Evolutionary conservation across 179 eudicot species (phyloP).

Genomic region (Silene vulgaris): DNA sequence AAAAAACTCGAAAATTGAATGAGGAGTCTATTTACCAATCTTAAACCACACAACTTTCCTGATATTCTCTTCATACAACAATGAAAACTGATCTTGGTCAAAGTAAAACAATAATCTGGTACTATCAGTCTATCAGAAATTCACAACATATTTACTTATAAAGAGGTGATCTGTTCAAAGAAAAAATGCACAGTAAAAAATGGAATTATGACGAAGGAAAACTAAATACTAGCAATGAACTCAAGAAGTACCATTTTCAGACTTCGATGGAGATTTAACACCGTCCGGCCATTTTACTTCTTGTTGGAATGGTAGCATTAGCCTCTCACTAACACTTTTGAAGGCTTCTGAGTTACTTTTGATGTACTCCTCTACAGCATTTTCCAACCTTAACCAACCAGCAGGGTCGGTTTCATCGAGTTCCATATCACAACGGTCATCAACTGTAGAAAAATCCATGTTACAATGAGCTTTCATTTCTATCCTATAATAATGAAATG

Average conservation of each 20-base stretch:
- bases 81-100: too few species aligned
- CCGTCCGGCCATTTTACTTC: conserved; percentile 59
- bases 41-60: too few species aligned
- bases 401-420: conserved; percentile 95
- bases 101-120: background rate
- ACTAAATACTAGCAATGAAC: background rate
- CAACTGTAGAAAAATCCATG: conserved; percentile 46
- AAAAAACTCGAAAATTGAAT: too few species aligned
- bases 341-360: conserved; percentile 57
- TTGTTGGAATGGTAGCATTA: conserved; percentile 52
- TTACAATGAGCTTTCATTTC: conserved; percentile 6
- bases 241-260: conserved; percentile 38
- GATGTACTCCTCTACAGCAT: conserved; percentile 77
- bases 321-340: conserved; percentile 66
- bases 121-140: too few species aligned
- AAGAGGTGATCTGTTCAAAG: too few species aligned
- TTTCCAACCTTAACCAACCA: conserved; percentile 78
- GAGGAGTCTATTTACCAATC: too few species aligned
- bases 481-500: background rate
- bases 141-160: too few species aligned
- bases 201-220: background rate
- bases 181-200: background rate
- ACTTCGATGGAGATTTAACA: conserved; percentile 50
- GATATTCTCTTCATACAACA: too few species aligned
- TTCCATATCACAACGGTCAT: conserved; percentile 98